phyloP scores from a whole-genome alignment of 2,329 filamentous ascomycete species.

The Epichloe brachyelytri region DNA sequence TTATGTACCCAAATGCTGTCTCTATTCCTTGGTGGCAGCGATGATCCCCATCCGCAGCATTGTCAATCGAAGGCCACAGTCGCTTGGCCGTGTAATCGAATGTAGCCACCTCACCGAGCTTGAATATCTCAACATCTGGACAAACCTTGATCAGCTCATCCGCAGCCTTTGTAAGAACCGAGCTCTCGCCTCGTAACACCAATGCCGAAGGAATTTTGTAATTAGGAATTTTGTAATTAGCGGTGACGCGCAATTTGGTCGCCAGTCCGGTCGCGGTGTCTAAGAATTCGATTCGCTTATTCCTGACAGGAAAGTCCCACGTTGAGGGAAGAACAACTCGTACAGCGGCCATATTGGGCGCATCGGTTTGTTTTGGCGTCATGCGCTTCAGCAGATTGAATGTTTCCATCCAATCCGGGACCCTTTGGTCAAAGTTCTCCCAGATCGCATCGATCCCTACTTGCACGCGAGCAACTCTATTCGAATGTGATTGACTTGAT shows the following conservation, averaged over 20 bases:
- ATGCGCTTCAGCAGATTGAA: slow-evolving; percentile 24
- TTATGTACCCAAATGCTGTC: slow-evolving; percentile 23
- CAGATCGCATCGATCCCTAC: slow-evolving; percentile 22
- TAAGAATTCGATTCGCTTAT: slow-evolving; percentile 20
- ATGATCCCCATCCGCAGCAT: slow-evolving; percentile 14
- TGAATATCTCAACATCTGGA: slow-evolving; percentile 20
- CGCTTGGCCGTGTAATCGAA: slow-evolving; percentile 22
- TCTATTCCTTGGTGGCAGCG: slow-evolving; percentile 10
- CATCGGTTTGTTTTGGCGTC: slow-evolving; percentile 21
- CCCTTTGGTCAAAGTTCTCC: slow-evolving; percentile 13
- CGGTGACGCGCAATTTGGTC: slow-evolving; percentile 19
- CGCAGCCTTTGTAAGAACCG: slow-evolving; percentile 19
- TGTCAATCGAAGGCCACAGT: slow-evolving; percentile 23
- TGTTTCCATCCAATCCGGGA: slow-evolving; percentile 27
- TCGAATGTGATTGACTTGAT: slow-evolving; percentile 11
- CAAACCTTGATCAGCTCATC: slow-evolving; percentile 20
- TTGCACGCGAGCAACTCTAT: slow-evolving; percentile 22
- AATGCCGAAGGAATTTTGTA: slow-evolving; percentile 17
- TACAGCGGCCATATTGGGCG: slow-evolving; percentile 22
- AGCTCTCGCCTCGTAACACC: slow-evolving; percentile 19
- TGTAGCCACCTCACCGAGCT: slow-evolving; percentile 23
- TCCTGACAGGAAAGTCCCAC: slow-evolving; percentile 22
- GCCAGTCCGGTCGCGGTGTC: slow-evolving; percentile 22
- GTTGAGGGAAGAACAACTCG: slow-evolving; percentile 22
- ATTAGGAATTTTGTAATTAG: slow-evolving; percentile 20